A percentile compares a stretch with the other conserved stretches of the same genome.
Evolutionary conservation across 305 asterid species (phyloP).

Genomic region (Solanum hybrid): DNA sequence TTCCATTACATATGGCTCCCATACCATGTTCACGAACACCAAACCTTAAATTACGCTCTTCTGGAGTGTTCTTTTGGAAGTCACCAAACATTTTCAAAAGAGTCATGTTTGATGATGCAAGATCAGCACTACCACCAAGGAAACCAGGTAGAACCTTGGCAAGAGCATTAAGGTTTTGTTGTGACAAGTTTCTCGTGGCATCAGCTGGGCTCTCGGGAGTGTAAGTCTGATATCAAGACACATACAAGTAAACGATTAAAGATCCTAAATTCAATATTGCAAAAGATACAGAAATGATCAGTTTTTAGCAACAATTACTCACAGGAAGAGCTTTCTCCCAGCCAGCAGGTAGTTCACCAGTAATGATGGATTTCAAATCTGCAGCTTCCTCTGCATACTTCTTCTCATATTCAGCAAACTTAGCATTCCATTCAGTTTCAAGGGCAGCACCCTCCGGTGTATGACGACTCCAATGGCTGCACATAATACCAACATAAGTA

Average conservation of each 20-base stretch:
- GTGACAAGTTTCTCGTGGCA: slow-evolving; percentile 89
- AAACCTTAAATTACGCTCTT: slow-evolving; percentile 81
- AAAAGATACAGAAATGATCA: background rate
- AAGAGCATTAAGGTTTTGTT: slow-evolving; percentile 70
- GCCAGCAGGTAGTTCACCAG: slow-evolving; percentile 76
- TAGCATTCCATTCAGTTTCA: slow-evolving; percentile 86
- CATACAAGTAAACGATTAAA: background rate
- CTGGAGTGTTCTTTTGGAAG: slow-evolving; percentile 83
- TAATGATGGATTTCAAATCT: slow-evolving; percentile 59
- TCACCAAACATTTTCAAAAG: slow-evolving; percentile 72
- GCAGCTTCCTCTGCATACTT: slow-evolving; percentile 82
- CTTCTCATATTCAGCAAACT: slow-evolving; percentile 76
- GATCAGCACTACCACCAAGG: slow-evolving; percentile 93
- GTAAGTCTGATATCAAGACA: slow-evolving; percentile 44
- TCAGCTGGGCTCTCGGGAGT: slow-evolving; percentile 85
- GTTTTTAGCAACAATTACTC: slow-evolving; percentile 18
- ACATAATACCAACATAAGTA: background rate
- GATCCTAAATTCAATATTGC: background rate
- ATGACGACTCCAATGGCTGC: slow-evolving; percentile 86
- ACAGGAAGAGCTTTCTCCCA: slow-evolving; percentile 99
- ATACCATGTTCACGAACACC: slow-evolving; percentile 94
- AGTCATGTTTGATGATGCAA: slow-evolving; percentile 89
- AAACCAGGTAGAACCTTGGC: slow-evolving; percentile 84
- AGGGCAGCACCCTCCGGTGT: slow-evolving; percentile 57
- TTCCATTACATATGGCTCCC: slow-evolving; percentile 94